phyloP scores from a whole-genome alignment of 352 stramenopile species.

The Phytopythium boreale region DNA sequence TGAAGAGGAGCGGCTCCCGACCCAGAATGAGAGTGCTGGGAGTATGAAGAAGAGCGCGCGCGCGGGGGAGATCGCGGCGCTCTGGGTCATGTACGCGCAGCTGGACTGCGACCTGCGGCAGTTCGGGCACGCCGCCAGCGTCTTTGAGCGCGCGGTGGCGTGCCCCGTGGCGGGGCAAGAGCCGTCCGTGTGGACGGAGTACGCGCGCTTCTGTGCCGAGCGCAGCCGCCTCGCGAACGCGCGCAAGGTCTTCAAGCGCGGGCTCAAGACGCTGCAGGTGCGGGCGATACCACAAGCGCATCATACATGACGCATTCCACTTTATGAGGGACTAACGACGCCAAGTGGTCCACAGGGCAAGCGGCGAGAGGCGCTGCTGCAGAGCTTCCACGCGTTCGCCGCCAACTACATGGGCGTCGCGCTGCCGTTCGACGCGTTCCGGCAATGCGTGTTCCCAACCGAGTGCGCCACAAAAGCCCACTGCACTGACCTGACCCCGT shows the following conservation, averaged over 20 bases:
- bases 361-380: neutral
- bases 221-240: neutral
- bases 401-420: neutral
- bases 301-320: neutral
- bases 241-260: constrained; percentile 8
- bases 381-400: constrained; percentile 2
- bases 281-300: too few species aligned
- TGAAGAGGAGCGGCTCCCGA: too few species aligned
- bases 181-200: neutral
- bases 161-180: neutral
- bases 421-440: constrained; percentile 1
- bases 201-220: constrained; percentile 5
- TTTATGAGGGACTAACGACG: neutral
- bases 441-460: neutral
- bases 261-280: constrained; percentile 2
- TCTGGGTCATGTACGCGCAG: constrained; percentile 2
- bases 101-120: constrained; percentile 4
- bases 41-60: neutral
- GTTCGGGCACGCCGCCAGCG: neutral
- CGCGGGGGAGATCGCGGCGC: neutral
- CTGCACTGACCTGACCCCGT: neutral
- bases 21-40: too few species aligned
- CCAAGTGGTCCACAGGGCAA: neutral
- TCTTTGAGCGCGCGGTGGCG: neutral
- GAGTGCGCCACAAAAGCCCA: neutral